Conservation (phyloP, 2,329 filamentous ascomycete genomes). For the Triangularia verruculosa region DNA sequence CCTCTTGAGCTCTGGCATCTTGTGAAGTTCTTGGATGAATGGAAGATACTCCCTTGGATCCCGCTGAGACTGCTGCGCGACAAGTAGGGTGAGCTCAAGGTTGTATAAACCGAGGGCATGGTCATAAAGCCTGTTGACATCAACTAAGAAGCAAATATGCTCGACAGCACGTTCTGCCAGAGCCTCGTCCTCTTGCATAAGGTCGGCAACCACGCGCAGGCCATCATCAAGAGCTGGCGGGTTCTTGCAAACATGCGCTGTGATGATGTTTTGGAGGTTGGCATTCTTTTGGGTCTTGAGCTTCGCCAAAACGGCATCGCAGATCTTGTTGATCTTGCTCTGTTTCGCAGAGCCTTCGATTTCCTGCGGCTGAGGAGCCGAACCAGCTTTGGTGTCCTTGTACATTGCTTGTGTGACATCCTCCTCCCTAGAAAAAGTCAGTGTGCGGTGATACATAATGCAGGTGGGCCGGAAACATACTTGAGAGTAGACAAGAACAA, state of each 20-base stretch:
- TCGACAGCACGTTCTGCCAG: constrained; percentile 87
- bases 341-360: constrained; percentile 7
- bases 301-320: constrained; percentile 73
- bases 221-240: constrained; percentile 89
- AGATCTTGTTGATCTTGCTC: constrained; percentile 82
- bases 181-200: constrained; percentile 65
- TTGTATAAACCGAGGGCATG: constrained; percentile 88
- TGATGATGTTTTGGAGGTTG: constrained; percentile 87
- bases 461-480: constrained; percentile 43
- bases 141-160: constrained; percentile 95
- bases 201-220: constrained; percentile 70
- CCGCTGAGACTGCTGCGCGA: constrained; percentile 93
- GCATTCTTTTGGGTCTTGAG: constrained; percentile 60
- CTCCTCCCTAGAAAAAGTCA: constrained; percentile 60
- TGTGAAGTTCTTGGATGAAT: constrained; percentile 84
- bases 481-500: constrained; percentile 84
- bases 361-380: constrained; percentile 11
- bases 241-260: constrained; percentile 88
- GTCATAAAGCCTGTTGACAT: constrained; percentile 89
- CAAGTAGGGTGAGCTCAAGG: constrained; percentile 80
- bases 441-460: neutral
- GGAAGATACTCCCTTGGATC: constrained; percentile 94
- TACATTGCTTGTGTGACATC: constrained; percentile 95
- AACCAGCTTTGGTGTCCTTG: constrained; percentile 69
- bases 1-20: constrained; percentile 66